phyloP scores from a whole-genome alignment of 1,139 yeast genomes.

The Yamadazyma sp. region DNA sequence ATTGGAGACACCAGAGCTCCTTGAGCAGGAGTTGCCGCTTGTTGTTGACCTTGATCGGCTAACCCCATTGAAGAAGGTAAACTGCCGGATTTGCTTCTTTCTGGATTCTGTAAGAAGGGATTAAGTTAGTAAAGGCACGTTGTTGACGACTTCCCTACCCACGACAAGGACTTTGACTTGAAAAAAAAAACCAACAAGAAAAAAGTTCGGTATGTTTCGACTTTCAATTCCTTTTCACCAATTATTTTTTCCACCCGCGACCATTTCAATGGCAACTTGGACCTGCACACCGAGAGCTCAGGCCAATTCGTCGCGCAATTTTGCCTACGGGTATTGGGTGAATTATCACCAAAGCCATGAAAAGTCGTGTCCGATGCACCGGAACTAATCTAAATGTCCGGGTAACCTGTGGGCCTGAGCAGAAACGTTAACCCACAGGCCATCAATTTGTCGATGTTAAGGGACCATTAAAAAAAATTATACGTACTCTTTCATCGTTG shows the following conservation, averaged over 20 bases:
- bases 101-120: slow-evolving; percentile 7
- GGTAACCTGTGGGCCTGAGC: no score
- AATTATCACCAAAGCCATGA: no score
- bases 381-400: no score
- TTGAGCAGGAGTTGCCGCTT: not conserved
- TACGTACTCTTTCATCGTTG: slow-evolving; percentile 33
- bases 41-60: slow-evolving; percentile 8
- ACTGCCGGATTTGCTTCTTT: slow-evolving; percentile 6
- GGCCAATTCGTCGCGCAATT: no score
- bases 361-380: no score
- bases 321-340: no score
- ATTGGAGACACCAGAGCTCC: not conserved
- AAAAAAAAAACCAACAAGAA: not conserved
- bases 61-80: slow-evolving; percentile 13
- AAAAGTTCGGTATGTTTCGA: not conserved
- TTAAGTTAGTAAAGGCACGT: slow-evolving; percentile 7
- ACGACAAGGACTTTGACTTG: not conserved
- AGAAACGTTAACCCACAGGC: no score
- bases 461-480: not conserved
- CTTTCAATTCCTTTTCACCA: no score
- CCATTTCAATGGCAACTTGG: not conserved
- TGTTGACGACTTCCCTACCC: not conserved
- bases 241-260: no score
- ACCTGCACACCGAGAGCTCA: no score
- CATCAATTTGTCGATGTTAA: no score